Evolutionary conservation across 352 stramenopile genomes (phyloP).

Genomic region (Phytophthora fragariae): DNA sequence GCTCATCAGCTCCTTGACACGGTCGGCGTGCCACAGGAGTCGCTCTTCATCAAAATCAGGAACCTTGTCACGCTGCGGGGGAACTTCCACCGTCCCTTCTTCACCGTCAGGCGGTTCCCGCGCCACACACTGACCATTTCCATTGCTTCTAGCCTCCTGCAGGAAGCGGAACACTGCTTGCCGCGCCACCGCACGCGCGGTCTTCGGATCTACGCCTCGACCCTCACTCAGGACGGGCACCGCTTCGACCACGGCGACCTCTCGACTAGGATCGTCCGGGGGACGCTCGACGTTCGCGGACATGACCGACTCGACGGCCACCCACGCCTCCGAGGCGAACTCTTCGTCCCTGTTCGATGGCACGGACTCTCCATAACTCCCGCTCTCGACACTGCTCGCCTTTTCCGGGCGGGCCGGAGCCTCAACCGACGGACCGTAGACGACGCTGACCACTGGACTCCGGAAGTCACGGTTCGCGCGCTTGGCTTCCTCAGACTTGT

Average conservation of each 20-base stretch:
- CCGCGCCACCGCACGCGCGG: neutral
- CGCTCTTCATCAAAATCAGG: neutral
- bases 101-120: neutral
- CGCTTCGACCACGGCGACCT: neutral
- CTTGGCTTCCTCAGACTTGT: conserved; percentile 1
- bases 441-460: neutral
- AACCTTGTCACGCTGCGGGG: conserved; percentile 3
- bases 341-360: neutral
- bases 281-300: neutral
- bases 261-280: neutral
- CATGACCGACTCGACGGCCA: neutral
- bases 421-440: neutral
- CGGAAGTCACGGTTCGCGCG: conserved; percentile 7
- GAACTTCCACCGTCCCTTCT: neutral
- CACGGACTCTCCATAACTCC: neutral
- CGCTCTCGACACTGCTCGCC: neutral
- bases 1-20: neutral
- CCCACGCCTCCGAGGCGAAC: neutral
- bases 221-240: neutral
- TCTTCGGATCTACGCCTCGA: neutral
- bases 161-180: neutral
- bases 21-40: neutral
- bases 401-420: too few species aligned
- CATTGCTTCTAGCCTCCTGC: neutral
- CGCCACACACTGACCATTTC: neutral